These are phyloP conservation scores for Fusarium sp. DNA, from an alignment of 2,329 filamentous ascomycete species.

Conservation along the genomic window DNA sequence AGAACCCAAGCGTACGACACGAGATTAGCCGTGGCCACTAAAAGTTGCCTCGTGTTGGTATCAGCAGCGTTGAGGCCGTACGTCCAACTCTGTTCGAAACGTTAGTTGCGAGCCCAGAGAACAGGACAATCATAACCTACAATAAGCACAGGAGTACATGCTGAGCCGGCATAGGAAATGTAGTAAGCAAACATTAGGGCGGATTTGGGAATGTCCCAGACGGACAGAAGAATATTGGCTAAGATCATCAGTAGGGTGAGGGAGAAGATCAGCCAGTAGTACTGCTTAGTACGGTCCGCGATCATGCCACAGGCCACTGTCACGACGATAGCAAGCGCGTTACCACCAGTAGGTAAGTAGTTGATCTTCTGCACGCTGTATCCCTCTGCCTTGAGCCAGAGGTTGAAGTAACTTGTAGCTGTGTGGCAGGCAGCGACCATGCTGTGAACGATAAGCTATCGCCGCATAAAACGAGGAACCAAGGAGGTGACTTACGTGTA, in stretches of 20 bases:
- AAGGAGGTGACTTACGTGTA: not conserved
- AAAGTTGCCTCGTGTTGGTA: not conserved
- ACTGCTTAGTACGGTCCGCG: not conserved
- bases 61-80: not conserved
- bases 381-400: not conserved
- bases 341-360: not conserved
- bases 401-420: not conserved
- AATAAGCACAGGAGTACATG: not conserved
- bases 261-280: not conserved
- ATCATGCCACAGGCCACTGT: not conserved
- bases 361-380: not conserved
- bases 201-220: not conserved
- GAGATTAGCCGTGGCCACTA: not conserved
- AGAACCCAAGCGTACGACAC: not conserved
- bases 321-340: not conserved
- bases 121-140: not conserved
- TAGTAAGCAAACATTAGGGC: not conserved
- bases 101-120: not conserved
- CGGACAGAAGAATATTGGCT: not conserved
- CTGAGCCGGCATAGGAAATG: not conserved
- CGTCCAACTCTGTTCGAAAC: not conserved
- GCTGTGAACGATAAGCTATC: not conserved
- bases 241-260: not conserved
- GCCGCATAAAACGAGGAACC: accelerated
- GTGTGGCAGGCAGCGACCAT: not conserved